Evolutionary conservation across 768 basidiomycete species (phyloP), one percentile per base, ranked within the genome.

Genomic region (Pleurotus djamor): DNA sequence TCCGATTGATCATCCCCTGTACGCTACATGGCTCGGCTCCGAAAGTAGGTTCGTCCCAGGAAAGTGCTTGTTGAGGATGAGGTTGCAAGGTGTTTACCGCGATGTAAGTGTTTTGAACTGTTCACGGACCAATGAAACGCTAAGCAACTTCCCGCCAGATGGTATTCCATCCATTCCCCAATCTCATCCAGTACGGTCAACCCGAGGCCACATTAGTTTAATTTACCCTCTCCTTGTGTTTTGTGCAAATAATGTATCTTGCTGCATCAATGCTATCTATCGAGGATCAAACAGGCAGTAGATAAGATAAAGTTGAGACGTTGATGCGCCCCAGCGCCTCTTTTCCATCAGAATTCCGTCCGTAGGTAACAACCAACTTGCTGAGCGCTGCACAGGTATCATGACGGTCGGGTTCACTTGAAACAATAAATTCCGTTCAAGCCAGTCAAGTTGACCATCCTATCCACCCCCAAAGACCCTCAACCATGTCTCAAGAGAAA

Each of bases 1-100:
- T 57, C 82, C 83, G 0, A 62, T 61, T 16, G 73, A 73, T 16
- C 80, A 82, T 62, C 74, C 73, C 41, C 72, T 83, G 1, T 76
- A 77, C 71, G 69, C 73, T 59, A 68, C 75, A 1, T 86, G 84
- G 83, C 64, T 83, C 64, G 71, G 71, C 55, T 71, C 77, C 13
- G 70, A 69, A 33, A 73, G 69, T 59, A 66, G 63, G 48, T 70
- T 73, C 43, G 75, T 86, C 3, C 68, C 77, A 8, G 83, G 83
- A 5, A 86, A 86, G 64, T 85, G 83, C 64, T 67, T 86, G 41
- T 71, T 86, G 76, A 76, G 82, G 28, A 86, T 86, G 84, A 75
- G 83, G 21, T 72, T 85, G 70, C 75, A 78, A 47, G 80, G 81
- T 56, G 76, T 81, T 43, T 84, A 85, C 60, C 77, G 83, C 48